These are phyloP conservation scores for Penicillium coffeae DNA, from an alignment of 495 filamentous ascomycete genomes.

Conservation along the genomic window DNA sequence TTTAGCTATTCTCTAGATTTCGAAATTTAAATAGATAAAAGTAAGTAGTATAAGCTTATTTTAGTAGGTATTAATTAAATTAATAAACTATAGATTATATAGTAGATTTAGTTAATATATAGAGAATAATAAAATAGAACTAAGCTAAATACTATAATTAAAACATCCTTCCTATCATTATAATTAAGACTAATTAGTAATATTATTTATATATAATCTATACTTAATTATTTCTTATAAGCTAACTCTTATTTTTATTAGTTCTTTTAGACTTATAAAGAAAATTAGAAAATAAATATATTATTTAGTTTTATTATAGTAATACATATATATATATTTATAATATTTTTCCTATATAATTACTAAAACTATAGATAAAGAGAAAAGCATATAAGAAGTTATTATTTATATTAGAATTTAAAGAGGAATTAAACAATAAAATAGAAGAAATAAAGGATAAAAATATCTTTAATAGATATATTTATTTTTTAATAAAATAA, in stretches of 20 bases:
- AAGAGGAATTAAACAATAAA: conserved; percentile 1
- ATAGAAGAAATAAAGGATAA: background rate
- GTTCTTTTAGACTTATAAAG: background rate
- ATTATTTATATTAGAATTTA: too few relatives aligned
- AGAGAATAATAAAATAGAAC: background rate
- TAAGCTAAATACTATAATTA: background rate
- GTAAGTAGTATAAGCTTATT: background rate
- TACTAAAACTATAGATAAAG: too few relatives aligned
- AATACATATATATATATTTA: too few relatives aligned
- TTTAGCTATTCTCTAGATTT: background rate
- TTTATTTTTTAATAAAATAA: background rate
- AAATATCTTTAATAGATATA: background rate
- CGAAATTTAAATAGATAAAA: background rate
- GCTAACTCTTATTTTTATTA: background rate
- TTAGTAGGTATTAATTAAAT: background rate
- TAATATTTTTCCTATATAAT: too few relatives aligned
- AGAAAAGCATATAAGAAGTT: too few relatives aligned
- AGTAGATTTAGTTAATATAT: background rate
- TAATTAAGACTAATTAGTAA: too few relatives aligned
- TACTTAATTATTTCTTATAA: background rate
- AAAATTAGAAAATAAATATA: background rate
- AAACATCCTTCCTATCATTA: background rate
- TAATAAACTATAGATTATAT: background rate
- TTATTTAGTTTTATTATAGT: too few relatives aligned
- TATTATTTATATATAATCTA: background rate